Evolutionary conservation across 148 eudicot species (phyloP).

Genomic region (Heliamphora exappendiculata): DNA sequence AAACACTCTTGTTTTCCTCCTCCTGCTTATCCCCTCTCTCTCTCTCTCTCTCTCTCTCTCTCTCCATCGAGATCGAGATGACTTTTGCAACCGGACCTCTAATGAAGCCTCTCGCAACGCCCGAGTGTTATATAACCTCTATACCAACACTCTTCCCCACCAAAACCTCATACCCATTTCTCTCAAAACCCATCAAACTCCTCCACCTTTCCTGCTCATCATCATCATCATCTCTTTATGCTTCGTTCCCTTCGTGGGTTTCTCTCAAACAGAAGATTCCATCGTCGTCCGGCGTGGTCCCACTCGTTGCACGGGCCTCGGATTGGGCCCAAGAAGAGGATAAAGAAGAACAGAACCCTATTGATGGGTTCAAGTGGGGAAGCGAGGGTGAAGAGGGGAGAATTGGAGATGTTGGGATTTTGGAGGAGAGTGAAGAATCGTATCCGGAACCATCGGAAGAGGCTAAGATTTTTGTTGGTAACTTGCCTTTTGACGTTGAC

Average conservation of each 20-base stretch:
- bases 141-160: neutral
- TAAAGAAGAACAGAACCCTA: neutral
- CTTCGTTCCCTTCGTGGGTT: constrained; percentile 1
- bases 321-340: constrained; percentile 10
- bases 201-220: neutral
- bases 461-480: constrained; percentile 41
- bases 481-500: constrained; percentile 35
- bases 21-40: neutral
- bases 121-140: neutral
- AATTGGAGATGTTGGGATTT: neutral
- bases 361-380: constrained; percentile 5
- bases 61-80: too few species aligned
- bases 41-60: constrained; percentile 3
- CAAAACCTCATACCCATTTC: neutral
- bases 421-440: neutral
- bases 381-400: neutral
- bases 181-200: neutral
- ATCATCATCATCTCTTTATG: neutral
- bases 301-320: constrained; percentile 2
- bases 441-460: constrained; percentile 32
- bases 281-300: neutral
- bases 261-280: neutral
- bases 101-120: neutral
- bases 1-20: neutral
- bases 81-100: constrained; percentile 3